Evolutionary conservation across 768 basidiomycete genomes (phyloP).

Genomic region (Boletus tylopilopsis): DNA sequence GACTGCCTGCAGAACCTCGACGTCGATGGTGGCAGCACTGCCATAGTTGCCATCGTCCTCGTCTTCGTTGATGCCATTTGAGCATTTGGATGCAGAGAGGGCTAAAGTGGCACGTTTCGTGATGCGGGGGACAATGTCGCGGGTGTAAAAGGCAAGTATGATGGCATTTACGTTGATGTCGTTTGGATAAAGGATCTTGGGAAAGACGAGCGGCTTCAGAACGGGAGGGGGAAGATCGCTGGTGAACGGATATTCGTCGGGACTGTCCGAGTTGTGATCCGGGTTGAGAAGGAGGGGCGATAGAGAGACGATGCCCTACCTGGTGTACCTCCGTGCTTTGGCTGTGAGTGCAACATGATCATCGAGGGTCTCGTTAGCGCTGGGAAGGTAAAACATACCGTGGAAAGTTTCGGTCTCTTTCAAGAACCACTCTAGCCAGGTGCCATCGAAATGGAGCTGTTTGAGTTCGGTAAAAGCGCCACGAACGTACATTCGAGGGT

Average conservation of each 20-base stretch:
- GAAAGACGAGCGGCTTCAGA: constrained; percentile 68
- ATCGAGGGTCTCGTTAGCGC: not conserved
- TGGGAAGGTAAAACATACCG: constrained; percentile 45
- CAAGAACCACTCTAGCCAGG: constrained; percentile 98
- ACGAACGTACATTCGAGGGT: constrained; percentile 80
- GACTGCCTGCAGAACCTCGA: constrained; percentile 97
- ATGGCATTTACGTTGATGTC: constrained; percentile 81
- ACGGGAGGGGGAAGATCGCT: constrained; percentile 76
- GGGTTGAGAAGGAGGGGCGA: not conserved
- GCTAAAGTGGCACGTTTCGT: constrained; percentile 65
- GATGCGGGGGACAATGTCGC: constrained; percentile 85
- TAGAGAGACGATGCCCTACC: constrained; percentile 55
- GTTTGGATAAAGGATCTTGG: constrained; percentile 75
- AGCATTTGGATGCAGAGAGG: constrained; percentile 64
- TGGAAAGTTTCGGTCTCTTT: constrained; percentile 94
- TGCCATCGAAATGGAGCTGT: constrained; percentile 71
- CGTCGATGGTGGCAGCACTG: constrained; percentile 88
- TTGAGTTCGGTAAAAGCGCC: constrained; percentile 77
- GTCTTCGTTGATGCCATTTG: constrained; percentile 64
- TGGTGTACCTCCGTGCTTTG: constrained; percentile 92
- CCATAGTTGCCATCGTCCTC: constrained; percentile 99
- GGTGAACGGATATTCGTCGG: constrained; percentile 98
- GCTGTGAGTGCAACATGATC: constrained; percentile 47
- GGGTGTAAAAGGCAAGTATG: constrained; percentile 87
- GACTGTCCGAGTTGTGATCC: constrained; percentile 45